phyloP scores from a whole-genome alignment of 345 rosid genomes.

The Populus nigra region DNA sequence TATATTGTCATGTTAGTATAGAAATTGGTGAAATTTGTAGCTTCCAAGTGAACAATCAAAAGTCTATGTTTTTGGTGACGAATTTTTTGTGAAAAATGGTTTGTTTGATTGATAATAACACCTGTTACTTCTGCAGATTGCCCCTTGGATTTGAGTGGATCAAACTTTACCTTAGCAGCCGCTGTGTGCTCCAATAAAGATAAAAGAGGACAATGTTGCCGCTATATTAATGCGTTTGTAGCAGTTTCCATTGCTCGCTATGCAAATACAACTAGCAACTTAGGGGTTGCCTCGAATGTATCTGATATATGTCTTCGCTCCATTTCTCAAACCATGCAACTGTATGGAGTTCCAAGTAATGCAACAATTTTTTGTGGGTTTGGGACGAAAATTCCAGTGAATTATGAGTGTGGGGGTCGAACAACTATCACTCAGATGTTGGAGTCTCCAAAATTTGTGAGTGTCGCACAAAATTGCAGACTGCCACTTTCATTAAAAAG shows the following conservation, averaged over 20 bases:
- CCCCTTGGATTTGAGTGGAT: slow-evolving; percentile 72
- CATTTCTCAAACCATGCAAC: slow-evolving; percentile 65
- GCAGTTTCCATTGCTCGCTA: slow-evolving; percentile 72
- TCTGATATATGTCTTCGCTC: slow-evolving; percentile 55
- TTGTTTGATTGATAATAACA: neutral
- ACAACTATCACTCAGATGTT: slow-evolving; percentile 77
- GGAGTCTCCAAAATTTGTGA: slow-evolving; percentile 55
- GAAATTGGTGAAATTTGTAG: neutral
- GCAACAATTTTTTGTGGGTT: slow-evolving; percentile 78
- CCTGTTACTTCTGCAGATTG: slow-evolving; percentile 54
- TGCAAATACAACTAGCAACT: slow-evolving; percentile 62
- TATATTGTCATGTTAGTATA: no score
- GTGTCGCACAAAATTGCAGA: slow-evolving; percentile 61
- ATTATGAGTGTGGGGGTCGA: slow-evolving; percentile 66
- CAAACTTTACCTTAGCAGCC: slow-evolving; percentile 76
- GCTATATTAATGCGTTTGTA: slow-evolving; percentile 82
- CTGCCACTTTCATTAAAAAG: slow-evolving; percentile 51
- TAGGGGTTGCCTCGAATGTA: slow-evolving; percentile 59
- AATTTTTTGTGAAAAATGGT: neutral
- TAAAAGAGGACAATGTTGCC: slow-evolving; percentile 83
- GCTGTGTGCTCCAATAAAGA: slow-evolving; percentile 58
- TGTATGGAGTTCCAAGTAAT: slow-evolving; percentile 75
- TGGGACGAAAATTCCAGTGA: slow-evolving; percentile 80
- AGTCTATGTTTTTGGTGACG: neutral
- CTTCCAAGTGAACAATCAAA: neutral